A percentile compares a stretch with the other conserved stretches of the same genome.
phyloP scores from a whole-genome alignment of 169 alveolate species.

The Cryptosporidium parvum region DNA sequence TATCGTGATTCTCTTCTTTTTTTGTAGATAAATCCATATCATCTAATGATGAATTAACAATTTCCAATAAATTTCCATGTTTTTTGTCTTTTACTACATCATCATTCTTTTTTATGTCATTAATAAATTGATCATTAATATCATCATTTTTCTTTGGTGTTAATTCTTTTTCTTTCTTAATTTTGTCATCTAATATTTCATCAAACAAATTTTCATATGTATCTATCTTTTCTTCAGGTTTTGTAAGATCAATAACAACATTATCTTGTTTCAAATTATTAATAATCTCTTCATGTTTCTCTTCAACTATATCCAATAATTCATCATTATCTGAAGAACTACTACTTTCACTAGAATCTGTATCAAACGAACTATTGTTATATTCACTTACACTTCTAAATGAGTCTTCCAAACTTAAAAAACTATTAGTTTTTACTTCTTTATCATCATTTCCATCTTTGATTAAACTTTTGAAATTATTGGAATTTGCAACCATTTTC shows the following conservation, averaged over 20 bases:
- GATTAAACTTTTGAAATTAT: not conserved
- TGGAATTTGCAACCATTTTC: not conserved
- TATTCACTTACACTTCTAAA: conserved; percentile 49
- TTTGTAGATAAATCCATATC: conserved; percentile 7
- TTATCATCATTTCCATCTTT: not conserved
- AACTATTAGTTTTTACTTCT: conserved; percentile 32
- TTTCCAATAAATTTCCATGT: not conserved
- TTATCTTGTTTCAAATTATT: not conserved
- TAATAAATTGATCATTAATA: not conserved
- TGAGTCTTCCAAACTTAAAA: conserved; percentile 52
- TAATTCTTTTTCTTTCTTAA: not conserved
- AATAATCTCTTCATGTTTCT: not conserved
- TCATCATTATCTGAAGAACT: not conserved
- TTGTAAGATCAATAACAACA: not conserved
- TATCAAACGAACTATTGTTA: conserved; percentile 8
- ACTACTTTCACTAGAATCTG: not conserved
- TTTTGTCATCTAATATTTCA: conserved; percentile 44
- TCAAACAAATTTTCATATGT: conserved; percentile 40
- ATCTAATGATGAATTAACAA: not conserved
- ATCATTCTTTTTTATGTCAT: not conserved
- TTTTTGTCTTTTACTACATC: not conserved
- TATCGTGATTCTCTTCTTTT: not conserved
- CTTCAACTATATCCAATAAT: not conserved
- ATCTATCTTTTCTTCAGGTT: not conserved
- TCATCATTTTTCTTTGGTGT: not conserved